Evolutionary conservation across 441 rosid species (phyloP).

Genomic region (Populus tomentosa): DNA sequence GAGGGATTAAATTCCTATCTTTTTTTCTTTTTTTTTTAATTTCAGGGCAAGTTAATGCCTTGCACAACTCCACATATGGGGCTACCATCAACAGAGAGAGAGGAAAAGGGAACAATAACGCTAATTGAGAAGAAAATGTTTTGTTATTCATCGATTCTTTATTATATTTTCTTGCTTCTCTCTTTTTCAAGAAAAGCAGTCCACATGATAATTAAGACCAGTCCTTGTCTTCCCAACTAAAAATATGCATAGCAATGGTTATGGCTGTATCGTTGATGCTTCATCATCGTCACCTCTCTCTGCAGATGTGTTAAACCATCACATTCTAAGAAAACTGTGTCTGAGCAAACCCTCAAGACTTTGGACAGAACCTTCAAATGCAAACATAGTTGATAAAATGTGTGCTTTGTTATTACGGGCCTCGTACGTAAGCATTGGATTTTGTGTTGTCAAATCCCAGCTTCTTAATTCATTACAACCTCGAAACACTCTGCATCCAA

Average conservation of each 20-base stretch:
- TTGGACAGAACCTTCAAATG: conserved; percentile 14
- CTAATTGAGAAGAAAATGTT: background rate
- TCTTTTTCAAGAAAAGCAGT: too few species aligned
- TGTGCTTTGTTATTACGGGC: background rate
- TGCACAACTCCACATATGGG: too few species aligned
- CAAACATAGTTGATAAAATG: background rate
- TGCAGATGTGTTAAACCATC: conserved; percentile 25
- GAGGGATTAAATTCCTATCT: too few species aligned
- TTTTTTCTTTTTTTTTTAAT: too few species aligned
- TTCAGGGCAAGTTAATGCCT: too few species aligned
- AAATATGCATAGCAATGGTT: background rate
- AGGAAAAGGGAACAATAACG: background rate
- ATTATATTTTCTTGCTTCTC: background rate
- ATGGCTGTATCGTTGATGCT: conserved; percentile 6
- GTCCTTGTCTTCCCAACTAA: too few species aligned
- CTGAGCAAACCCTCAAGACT: conserved; percentile 19
- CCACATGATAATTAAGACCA: too few species aligned
- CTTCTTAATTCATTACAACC: background rate
- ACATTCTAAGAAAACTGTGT: conserved; percentile 19
- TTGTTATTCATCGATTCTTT: background rate
- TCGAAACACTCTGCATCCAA: too few species aligned
- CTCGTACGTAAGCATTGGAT: background rate
- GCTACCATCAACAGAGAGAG: too few species aligned
- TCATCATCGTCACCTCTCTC: background rate
- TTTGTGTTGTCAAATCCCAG: too few species aligned